phyloP scores from a whole-genome alignment of 768 basidiomycete genomes.

The Rhodotorula sphaerocarpa region DNA sequence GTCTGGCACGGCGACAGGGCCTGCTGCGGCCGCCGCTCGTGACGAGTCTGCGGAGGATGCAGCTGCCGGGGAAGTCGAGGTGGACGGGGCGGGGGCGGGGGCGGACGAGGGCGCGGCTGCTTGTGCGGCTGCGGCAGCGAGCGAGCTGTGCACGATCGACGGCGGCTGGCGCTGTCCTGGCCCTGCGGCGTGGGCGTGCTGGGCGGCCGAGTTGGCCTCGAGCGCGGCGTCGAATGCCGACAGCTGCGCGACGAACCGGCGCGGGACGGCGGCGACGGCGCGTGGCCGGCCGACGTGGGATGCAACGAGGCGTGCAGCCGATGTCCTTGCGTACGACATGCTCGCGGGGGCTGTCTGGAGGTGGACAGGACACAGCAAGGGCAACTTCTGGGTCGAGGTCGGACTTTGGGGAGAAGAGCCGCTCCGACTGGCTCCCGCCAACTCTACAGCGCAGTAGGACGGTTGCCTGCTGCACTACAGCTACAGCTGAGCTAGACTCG shows the following conservation, averaged over 20 bases:
- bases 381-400: too few relatives aligned
- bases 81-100: background rate
- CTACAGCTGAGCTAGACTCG: too few relatives aligned
- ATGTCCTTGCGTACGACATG: background rate
- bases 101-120: background rate
- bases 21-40: background rate
- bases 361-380: background rate
- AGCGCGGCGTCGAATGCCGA: background rate
- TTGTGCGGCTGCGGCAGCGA: background rate
- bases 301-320: background rate
- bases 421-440: too few relatives aligned
- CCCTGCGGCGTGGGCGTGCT: background rate
- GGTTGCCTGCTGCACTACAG: too few relatives aligned
- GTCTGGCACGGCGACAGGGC: background rate
- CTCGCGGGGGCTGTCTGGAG: background rate
- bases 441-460: too few relatives aligned
- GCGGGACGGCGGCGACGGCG: too few relatives aligned
- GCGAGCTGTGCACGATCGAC: background rate
- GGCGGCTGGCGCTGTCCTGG: background rate
- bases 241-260: background rate
- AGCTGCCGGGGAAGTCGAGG: too few relatives aligned
- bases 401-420: too few relatives aligned
- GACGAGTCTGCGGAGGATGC: too few relatives aligned
- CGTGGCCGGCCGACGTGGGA: background rate
- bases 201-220: background rate